Base-by-base conservation (phyloP, 2,329 filamentous ascomycete genomes). In the Penicillium sp. region DNA sequence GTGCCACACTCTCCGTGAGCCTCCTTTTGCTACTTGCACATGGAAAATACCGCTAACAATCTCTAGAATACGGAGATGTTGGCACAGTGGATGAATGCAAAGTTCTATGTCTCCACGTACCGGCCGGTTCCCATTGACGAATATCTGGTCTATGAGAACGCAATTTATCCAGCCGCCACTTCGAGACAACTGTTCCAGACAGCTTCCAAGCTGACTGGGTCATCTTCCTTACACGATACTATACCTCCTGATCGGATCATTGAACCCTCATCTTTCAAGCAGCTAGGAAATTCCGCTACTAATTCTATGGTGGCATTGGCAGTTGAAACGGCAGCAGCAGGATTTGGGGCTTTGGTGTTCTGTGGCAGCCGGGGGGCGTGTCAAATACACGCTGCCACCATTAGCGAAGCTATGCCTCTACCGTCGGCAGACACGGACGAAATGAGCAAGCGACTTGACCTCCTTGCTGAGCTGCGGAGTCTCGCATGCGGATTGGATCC, bases 91-190 rank as follows among this genome's bases (percentile, higher is more conserved):
- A 80, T 91, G 14, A 73, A 81, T 42, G 87, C 84, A 1, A 85
- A 86, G 61, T 87, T 82, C 44, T 90, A 89, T 62, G 82, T 86
- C 58, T 90, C 88, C 2, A 81, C 79, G 48, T 91, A 90, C 65
- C 80, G 84, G 2, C 88, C 88, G 1, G 78, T 92, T n/a, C 87
- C 88, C 0, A 84, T 92, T 20, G 81, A 89, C 46, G 88, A 91
- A 61, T 82, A 89, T 63, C 74, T 91, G 0, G 87, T 90, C 4
- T 87, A 84, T 64, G 85, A 90, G 41, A 83, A 87, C 51, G 78
- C 78, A 5, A 78, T 90, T 9, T 90, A 89, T 60, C 78, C 81
- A 4, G 81, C 83, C 18, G 79, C 79, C 27, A 81, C 74, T n/a
- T 83, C 82, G 8, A 80, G 76, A 44, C 78, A 75, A 44, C 74